Evolutionary conservation across 805 yeast genomes (phyloP), one percentile per base, ranked within the genome.

Genomic region (Cyberlindnera mississippiensis): DNA sequence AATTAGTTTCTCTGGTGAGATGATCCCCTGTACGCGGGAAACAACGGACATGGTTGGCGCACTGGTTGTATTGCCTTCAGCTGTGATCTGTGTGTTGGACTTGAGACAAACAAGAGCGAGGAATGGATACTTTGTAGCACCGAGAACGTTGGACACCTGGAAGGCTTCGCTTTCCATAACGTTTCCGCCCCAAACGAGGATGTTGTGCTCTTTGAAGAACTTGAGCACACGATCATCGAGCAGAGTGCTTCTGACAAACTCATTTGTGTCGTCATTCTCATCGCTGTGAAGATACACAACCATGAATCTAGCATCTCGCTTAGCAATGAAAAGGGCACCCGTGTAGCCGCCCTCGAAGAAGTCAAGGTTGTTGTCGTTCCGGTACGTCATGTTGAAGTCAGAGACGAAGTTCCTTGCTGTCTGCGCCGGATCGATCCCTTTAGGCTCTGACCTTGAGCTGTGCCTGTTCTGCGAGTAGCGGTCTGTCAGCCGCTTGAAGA

Each of bases 131-230:
- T 76, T 74, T 16, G 87, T 73, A 31, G 82, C 82, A 43, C 76
- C 75, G 45, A 90, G 72, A 29, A 82, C 78, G 55, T 84, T 81
- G 0, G 95, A 84, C 13, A 88, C 80, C 53, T 87, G 95, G 56
- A 77, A 80, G 1, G 91, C 86, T 60, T 91, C 98, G 16, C 89
- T 78, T 42, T 80, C 79, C n/a, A 75, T 73, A 18, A 84, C 76
- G 56, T 86, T 82, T 8, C 96, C 96, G 32, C 90, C 95, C 98
- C 98, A 91, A 2, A 86, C 63, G 3, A 86, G 50, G 2, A 82
- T 59, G 34, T 85, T 73, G 35, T 71, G 73, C 16, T 74, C 72
- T 16, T 63, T 64, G 40, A 78, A 56, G 52, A 71, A 67, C 28
- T 67, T 60, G 12, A 75, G 63, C 40, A 85, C 77, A 19, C 59